Percentiles rank a stretch among this genome's conserved stretches.
phyloP scores from a whole-genome alignment of 306 rosid species.

The Hippophae gyantsensis region DNA sequence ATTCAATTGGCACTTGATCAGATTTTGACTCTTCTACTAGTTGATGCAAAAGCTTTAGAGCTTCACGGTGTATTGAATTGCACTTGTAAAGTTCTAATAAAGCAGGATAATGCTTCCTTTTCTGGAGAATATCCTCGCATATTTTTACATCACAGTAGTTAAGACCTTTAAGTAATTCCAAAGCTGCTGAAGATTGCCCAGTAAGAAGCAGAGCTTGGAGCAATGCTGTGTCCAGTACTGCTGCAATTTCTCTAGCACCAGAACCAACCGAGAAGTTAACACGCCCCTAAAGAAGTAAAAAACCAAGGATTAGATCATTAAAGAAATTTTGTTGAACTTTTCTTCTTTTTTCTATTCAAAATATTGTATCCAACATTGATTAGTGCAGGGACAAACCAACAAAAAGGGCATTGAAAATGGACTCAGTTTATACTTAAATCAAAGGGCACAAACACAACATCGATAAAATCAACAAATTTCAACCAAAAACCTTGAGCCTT shows the following conservation, averaged over 20 bases:
- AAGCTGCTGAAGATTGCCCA: constrained; percentile 62
- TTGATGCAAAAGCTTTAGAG: constrained; percentile 77
- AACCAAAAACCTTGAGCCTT: too few species aligned
- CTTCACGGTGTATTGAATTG: constrained; percentile 90
- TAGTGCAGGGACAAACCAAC: too few species aligned
- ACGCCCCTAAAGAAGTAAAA: constrained; percentile 43
- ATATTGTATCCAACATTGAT: too few species aligned
- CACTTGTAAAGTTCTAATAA: constrained; percentile 81
- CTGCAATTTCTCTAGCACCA: constrained; percentile 88
- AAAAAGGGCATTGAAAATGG: too few species aligned
- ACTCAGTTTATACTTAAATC: too few species aligned
- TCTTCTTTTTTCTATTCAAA: too few species aligned
- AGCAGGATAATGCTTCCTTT: constrained; percentile 53
- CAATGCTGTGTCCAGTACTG: constrained; percentile 78
- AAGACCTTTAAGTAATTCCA: constrained; percentile 66
- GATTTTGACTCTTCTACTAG: constrained; percentile 69
- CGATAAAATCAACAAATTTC: too few species aligned
- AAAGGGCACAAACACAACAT: too few species aligned
- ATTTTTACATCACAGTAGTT: constrained; percentile 87
- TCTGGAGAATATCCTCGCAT: constrained; percentile 73
- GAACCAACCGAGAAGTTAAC: constrained; percentile 53
- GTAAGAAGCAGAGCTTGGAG: constrained; percentile 93
- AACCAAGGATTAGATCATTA: constrained; percentile 16
- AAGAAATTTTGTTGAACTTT: neutral
- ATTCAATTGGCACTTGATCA: constrained; percentile 37